Evolutionary conservation across 495 filamentous ascomycete genomes (phyloP).

Genomic region (Penicillium simplicissimum): DNA sequence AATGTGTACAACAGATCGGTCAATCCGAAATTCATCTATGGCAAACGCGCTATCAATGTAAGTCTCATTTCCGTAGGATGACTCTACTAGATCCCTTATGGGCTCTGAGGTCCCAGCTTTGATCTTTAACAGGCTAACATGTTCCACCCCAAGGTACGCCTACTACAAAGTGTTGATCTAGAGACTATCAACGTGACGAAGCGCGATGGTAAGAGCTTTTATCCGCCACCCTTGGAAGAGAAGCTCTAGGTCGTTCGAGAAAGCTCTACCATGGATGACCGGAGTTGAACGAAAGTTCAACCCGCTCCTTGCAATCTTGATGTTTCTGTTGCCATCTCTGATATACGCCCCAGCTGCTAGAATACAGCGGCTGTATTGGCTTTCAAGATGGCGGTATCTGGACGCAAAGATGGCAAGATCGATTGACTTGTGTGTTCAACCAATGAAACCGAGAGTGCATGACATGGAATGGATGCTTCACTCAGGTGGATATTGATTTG

Average conservation of each 20-base stretch:
- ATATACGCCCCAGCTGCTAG: no score
- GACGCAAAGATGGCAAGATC: no score
- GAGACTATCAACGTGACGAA: neutral
- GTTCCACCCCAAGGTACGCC: neutral
- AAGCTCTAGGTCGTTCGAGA: neutral
- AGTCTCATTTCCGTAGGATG: no score
- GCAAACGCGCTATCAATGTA: constrained; percentile 1
- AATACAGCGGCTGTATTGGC: no score
- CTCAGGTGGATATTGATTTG: neutral
- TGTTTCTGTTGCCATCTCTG: no score
- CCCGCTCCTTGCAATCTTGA: no score
- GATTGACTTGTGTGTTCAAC: no score
- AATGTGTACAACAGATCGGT: constrained; percentile 6
- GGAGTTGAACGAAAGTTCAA: no score
- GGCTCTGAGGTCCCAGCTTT: no score
- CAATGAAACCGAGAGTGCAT: neutral
- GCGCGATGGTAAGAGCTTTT: neutral
- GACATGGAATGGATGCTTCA: neutral
- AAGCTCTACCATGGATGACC: neutral
- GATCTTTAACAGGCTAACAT: no score
- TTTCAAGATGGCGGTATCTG: no score
- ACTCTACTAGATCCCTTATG: no score
- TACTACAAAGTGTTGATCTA: neutral
- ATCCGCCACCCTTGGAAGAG: neutral
- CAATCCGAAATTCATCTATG: neutral